Evolutionary conservation across 768 basidiomycete species (phyloP), one percentile per base, ranked within the genome.

Genomic region (Tulasnella sp.): DNA sequence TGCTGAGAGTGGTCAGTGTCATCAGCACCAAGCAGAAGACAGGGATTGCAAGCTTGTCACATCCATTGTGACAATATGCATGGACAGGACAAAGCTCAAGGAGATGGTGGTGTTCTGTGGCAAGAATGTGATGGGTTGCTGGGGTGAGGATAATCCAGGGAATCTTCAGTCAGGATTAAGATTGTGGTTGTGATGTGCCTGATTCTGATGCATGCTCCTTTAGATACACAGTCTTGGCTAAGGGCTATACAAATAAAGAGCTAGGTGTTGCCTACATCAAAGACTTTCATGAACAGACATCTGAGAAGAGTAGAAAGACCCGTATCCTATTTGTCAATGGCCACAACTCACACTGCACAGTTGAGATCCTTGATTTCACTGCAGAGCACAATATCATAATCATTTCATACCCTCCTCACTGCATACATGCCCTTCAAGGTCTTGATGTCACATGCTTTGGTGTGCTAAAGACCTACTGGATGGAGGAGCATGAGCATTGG

Each of bases 361-460:
- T 56, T 3, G 67, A 56, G 4, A 75, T 78, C 58, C 71, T 80
- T 17, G 56, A 69, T 27, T 44, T 41, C 15, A 44, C 29, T 3
- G 44, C 24, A 1, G 56, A 65, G 0, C 54, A 76, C 61, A 66
- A 70, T 1, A 78, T 79, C n/a, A 59, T 69, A 21, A 64, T 79
- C 3, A 61, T 78, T 0, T 75, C 73, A 61, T 79, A 78, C 66
- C 77, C 74, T 15, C 64, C 76, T 19, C 77, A 80, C 61, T 58
- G 65, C 3, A 78, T 74, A 0, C 78, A 80, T 61, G 19, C 21
- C 7, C 27, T 58, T 42, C 63, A 64, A 34, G 52, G 52, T 4
- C 56, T 55, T 10, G 63, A 65, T 44, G 52, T 65, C 27, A 48
- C 52, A 3, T n/a, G 61, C 10, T 65, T 65, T 42, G 23, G 23